phyloP scores from a whole-genome alignment of 1,139 yeast genomes.

The Pichia sp. region DNA sequence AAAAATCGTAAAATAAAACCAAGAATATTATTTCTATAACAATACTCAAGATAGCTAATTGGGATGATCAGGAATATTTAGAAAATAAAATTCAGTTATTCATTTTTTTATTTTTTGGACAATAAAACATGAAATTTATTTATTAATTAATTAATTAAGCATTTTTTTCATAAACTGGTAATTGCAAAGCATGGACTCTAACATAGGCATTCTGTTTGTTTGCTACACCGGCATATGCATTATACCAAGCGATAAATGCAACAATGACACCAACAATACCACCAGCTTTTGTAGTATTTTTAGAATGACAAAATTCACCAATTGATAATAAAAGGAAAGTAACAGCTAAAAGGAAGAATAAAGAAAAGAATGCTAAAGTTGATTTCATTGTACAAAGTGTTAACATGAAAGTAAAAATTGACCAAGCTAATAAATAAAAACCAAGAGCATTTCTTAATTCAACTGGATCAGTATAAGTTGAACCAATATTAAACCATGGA shows the following conservation, averaged over 20 bases:
- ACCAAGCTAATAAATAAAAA: conserved; percentile 71
- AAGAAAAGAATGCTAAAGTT: conserved; percentile 65
- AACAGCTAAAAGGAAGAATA: conserved; percentile 58
- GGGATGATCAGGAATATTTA: too few species aligned
- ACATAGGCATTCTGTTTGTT: conserved; percentile 64
- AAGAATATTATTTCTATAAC: too few species aligned
- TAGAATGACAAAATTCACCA: conserved; percentile 43
- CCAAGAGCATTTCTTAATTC: conserved; percentile 58
- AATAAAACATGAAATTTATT: too few species aligned
- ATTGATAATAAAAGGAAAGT: conserved; percentile 65
- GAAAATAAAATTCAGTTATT: too few species aligned
- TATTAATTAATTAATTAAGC: background rate
- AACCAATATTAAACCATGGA: conserved; percentile 67
- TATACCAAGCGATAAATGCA: conserved; percentile 80
- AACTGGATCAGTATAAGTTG: conserved; percentile 34
- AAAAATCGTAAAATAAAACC: too few species aligned
- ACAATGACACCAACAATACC: conserved; percentile 76
- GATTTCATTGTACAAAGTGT: conserved; percentile 68
- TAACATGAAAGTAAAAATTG: conserved; percentile 67
- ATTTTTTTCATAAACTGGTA: conserved; percentile 23
- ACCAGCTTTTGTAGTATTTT: conserved; percentile 53
- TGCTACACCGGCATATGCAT: conserved; percentile 88
- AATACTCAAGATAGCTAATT: too few species aligned
- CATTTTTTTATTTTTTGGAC: too few species aligned
- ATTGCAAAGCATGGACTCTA: conserved; percentile 43